Evolutionary conservation across 116 monocot species (phyloP), one percentile per base, ranked within the genome.

Genomic region (Iris pallida): DNA sequence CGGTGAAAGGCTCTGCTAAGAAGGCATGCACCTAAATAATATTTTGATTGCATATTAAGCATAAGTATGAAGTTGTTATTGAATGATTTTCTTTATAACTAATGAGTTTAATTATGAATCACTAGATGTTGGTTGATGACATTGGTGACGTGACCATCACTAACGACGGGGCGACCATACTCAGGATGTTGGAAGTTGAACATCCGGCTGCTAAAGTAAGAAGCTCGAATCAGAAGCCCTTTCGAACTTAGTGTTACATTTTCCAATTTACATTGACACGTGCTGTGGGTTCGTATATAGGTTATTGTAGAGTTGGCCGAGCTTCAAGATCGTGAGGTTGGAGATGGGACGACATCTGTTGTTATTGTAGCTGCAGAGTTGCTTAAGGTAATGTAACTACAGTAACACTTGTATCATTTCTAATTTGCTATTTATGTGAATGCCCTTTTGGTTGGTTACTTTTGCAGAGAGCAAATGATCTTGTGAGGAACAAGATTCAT

Each of bases 121-220:
- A 4, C 49, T 9, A 93, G 89, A 94, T 94, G 94, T 64, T 94
- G 19, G 94, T 94, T 65, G 90, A 94, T 90, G 90, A 90, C 59
- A 85, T 90, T 73, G 94, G 94, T 63, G 90, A 90, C 85, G 94
- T 94, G 30, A 94, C 90, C 20, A 94, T 90, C 20, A 90, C 94
- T 12, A 94, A 94, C 72, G 94, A 94, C 77, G 94, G 90, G 8
- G 87, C 90, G 41, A 90, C 94, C 5, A 90, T 94, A 65, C 85
- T 94, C 15, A 94, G 85, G 77, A 87, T 90, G 85, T 68, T 94
- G 47, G 94, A 90, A 79, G 87, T 94, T 59, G 94, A 94, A 66
- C 94, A 94, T 77, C 94, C 87, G 52, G 85, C 90, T 71, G 94
- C 94, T 47, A 90, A 90, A 87, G 94, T 93, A 76, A 57, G 8